These are phyloP conservation scores for Colletotrichum destructivum DNA, from an alignment of 2,329 filamentous ascomycete genomes.

Conservation along the genomic window DNA sequence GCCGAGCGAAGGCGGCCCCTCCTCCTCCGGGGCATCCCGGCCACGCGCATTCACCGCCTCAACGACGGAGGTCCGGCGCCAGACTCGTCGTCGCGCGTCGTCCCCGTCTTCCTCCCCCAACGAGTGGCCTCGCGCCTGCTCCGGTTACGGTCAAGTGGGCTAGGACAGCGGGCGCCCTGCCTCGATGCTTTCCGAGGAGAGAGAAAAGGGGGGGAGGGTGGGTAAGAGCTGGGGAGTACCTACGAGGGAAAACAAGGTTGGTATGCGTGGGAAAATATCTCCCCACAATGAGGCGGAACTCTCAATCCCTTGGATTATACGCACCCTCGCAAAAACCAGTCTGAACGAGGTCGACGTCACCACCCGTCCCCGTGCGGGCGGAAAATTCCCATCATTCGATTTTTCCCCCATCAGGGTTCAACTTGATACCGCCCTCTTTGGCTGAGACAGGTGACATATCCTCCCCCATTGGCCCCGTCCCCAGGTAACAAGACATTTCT, in stretches of 20 bases:
- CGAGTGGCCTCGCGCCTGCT: constrained; percentile 28
- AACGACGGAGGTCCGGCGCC: constrained; percentile 1
- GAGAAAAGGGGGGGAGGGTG: background rate
- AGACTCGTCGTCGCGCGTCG: background rate
- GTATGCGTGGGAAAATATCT: no score
- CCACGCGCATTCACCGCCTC: background rate
- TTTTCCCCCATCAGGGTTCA: background rate
- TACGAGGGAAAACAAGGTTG: no score
- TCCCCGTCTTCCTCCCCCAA: background rate
- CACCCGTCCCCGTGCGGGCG: background rate
- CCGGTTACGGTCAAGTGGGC: constrained; percentile 19
- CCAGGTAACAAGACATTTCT: background rate
- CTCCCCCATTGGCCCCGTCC: background rate
- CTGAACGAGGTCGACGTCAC: background rate
- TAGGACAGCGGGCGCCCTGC: background rate
- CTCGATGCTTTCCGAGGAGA: background rate
- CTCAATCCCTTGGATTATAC: no score
- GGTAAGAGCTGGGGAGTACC: no score
- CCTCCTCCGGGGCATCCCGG: constrained; percentile 15
- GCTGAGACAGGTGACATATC: constrained; percentile 18
- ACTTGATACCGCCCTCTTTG: background rate
- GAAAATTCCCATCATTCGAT: background rate
- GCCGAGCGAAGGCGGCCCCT: background rate
- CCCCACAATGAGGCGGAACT: no score
- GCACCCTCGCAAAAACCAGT: background rate